These are phyloP conservation scores for Boletus sp. DNA, from an alignment of 1,284 basidiomycete species.

Conservation along the genomic window DNA sequence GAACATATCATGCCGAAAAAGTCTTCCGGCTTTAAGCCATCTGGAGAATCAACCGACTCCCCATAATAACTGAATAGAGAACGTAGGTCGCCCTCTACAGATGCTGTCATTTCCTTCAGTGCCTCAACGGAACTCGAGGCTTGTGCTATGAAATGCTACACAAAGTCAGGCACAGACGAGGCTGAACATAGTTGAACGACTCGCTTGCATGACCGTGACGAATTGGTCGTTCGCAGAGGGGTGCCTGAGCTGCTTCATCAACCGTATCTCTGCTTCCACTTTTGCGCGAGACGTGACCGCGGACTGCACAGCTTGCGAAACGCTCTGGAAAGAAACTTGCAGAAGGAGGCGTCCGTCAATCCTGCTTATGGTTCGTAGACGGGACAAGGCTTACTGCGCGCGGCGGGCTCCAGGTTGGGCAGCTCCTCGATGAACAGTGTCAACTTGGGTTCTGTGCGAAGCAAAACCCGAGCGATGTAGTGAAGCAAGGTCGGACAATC, in stretches of 20 bases:
- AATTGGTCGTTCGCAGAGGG: conserved; percentile 55
- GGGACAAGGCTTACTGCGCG: conserved; percentile 53
- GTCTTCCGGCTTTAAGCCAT: conserved; percentile 70
- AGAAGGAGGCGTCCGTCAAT: neutral
- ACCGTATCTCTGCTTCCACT: conserved; percentile 53
- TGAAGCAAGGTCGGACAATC: conserved; percentile 85
- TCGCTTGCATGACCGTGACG: conserved; percentile 61
- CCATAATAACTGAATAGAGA: conserved; percentile 69
- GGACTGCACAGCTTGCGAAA: conserved; percentile 55
- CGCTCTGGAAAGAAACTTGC: conserved; percentile 66
- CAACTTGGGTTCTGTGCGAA: conserved; percentile 63
- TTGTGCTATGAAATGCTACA: conserved; percentile 54
- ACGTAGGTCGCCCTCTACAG: conserved; percentile 57
- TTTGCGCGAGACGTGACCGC: conserved; percentile 57
- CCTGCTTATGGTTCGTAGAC: neutral
- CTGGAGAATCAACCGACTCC: conserved; percentile 57
- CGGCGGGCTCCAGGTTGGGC: conserved; percentile 78
- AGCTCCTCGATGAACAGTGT: conserved; percentile 79
- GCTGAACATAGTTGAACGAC: conserved; percentile 5
- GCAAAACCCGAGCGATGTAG: conserved; percentile 75
- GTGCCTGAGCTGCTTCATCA: conserved; percentile 35
- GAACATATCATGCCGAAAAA: conserved; percentile 71
- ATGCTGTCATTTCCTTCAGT: conserved; percentile 55
- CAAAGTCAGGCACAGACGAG: neutral
- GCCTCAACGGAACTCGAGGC: conserved; percentile 55